Evolutionary conservation across 83 land plant species (phyloP).

Genomic region (Larix sibirica): DNA sequence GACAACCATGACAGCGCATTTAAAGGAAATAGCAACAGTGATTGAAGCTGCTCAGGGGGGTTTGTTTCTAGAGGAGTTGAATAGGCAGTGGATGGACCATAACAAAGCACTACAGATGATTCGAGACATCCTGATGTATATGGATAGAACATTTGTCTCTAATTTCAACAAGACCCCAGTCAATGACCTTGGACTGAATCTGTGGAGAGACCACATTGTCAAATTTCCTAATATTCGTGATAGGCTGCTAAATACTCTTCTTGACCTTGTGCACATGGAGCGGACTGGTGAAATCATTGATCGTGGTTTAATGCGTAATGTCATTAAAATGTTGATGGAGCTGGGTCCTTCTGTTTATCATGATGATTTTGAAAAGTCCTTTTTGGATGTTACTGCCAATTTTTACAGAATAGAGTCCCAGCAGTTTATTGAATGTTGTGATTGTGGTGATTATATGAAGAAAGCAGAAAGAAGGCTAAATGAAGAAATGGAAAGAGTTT

Average conservation of each 20-base stretch:
- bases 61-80: constrained; percentile 89
- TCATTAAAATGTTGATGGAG: constrained; percentile 93
- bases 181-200: constrained; percentile 94
- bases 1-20: constrained; percentile 81
- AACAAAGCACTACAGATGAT: constrained; percentile 99
- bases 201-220: constrained; percentile 93
- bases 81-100: constrained; percentile 89
- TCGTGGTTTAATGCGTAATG: constrained; percentile 90
- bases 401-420: constrained; percentile 92
- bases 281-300: constrained; percentile 93
- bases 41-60: constrained; percentile 94
- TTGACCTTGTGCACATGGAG: constrained; percentile 85
- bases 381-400: constrained; percentile 88
- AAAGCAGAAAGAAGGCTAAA: constrained; percentile 94
- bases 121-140: constrained; percentile 98
- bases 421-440: constrained; percentile 93
- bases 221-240: constrained; percentile 70
- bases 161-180: constrained; percentile 84
- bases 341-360: constrained; percentile 84
- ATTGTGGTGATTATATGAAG: constrained; percentile 92
- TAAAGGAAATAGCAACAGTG: constrained; percentile 74
- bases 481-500: constrained; percentile 94
- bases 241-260: constrained; percentile 76
- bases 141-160: constrained; percentile 93
- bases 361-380: constrained; percentile 95